Evolutionary conservation across 2,329 filamentous ascomycete genomes (phyloP).

Genomic region (Cordyceps militaris): DNA sequence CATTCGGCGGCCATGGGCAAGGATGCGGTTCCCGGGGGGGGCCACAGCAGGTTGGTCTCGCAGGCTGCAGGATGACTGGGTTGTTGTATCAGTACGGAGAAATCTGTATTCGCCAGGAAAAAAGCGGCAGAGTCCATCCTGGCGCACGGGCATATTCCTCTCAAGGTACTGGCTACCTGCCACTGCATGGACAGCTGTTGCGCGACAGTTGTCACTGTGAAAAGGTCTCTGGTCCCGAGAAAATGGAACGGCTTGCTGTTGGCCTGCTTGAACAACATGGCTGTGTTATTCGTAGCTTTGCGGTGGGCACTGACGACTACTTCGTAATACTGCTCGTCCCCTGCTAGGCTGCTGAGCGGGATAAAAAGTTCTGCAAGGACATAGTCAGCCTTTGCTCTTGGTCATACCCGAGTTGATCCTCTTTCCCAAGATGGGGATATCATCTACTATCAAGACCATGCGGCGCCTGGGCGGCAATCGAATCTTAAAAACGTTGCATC

Average conservation of each 20-base stretch:
- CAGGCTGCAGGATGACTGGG: too few relatives aligned
- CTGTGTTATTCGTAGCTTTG: not conserved
- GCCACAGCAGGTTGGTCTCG: too few relatives aligned
- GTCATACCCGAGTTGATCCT: not conserved
- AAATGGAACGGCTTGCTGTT: constrained; percentile 3
- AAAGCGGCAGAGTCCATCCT: too few relatives aligned
- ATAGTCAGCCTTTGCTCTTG: not conserved
- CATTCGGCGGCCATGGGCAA: not conserved
- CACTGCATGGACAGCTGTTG: not conserved
- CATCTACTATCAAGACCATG: not conserved
- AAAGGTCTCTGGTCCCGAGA: not conserved
- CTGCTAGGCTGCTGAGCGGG: too few relatives aligned
- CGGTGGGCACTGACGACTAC: too few relatives aligned
- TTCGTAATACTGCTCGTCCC: too few relatives aligned
- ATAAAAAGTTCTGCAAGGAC: not conserved
- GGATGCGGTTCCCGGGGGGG: too few relatives aligned
- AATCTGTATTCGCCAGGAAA: too few relatives aligned
- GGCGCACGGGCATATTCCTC: not conserved
- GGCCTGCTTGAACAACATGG: not conserved
- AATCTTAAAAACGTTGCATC: not conserved
- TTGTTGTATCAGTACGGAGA: too few relatives aligned
- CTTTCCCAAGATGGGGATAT: not conserved
- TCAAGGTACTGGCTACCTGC: not conserved
- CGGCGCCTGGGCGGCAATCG: constrained; percentile 3
- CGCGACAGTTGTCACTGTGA: not conserved